Evolutionary conservation across 768 basidiomycete species (phyloP), one percentile per base, ranked within the genome.

Genomic region (Leucocoprinus leucothites): DNA sequence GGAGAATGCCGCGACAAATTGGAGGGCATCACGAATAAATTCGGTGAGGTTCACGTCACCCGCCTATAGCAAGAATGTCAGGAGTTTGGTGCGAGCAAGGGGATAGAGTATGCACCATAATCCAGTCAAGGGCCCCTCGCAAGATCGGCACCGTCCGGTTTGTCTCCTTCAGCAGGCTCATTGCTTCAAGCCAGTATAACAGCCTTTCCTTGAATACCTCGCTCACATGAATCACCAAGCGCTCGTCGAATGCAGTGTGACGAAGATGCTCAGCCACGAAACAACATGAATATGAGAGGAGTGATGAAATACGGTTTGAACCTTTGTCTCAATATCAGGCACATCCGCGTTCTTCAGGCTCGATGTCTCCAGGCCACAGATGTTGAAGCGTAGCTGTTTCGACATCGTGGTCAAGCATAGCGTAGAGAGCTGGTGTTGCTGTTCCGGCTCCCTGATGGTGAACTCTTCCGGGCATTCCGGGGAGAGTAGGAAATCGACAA

Each of bases 371-470:
- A 74, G 51, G 6, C 65, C 28, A 57, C 67, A 70, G 22, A 75
- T 71, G 52, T 74, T 71, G 60, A 75, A 74, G 45, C 56, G 55
- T 9, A 74, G 63, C 7, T 57, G 48, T 24, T 51, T 25, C 11
- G 65, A 57, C 73, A 74, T 68, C 9, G 66, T 49, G 3, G 45
- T 34, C 5, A 75, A 47, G 9, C 61, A 66, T 13, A 60, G 57
- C 6, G 51, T 31, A 4, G 64, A 61, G 1, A 73, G 60, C 19
- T 53, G 36, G 1, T 34, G 40, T 19, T 70, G 62, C 34, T n/a
- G n/a, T n/a, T n/a, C n/a, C n/a, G n/a, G n/a, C n/a, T n/a, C n/a
- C n/a, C n/a, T n/a, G n/a, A n/a, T n/a, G n/a, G n/a, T n/a, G n/a
- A n/a, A n/a, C n/a, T n/a, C n/a, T n/a, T n/a, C n/a, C n/a, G n/a